phyloP scores from a whole-genome alignment of 768 basidiomycete genomes.

The Thelephora aurantiotincta region DNA sequence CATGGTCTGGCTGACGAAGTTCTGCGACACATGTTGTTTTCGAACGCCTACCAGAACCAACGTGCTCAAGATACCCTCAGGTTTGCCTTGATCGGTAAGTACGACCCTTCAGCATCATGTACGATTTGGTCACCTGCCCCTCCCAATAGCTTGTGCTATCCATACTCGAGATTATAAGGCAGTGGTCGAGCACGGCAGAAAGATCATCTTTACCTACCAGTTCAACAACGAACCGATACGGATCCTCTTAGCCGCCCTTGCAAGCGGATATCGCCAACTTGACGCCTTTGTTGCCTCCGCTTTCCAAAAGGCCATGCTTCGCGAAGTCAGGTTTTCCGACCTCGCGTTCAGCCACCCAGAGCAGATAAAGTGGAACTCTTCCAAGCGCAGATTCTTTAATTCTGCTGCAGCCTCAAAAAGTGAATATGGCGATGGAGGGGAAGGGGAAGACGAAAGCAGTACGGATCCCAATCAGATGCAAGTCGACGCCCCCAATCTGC shows the following conservation, averaged over 20 bases:
- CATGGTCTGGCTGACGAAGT: constrained; percentile 61
- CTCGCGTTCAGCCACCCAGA: constrained; percentile 50
- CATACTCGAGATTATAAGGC: constrained; percentile 35
- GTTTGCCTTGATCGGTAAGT: constrained; percentile 62
- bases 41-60: constrained; percentile 55
- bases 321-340: constrained; percentile 65
- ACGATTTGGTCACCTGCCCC: background rate
- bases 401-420: constrained; percentile 22
- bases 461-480: constrained; percentile 9
- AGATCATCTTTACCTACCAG: constrained; percentile 61
- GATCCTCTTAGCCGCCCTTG: constrained; percentile 59
- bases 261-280: constrained; percentile 53
- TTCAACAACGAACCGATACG: constrained; percentile 82
- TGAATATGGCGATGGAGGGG: constrained; percentile 24
- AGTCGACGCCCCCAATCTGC: constrained; percentile 23
- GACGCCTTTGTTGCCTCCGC: constrained; percentile 65
- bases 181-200: constrained; percentile 65
- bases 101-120: background rate
- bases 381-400: constrained; percentile 43
- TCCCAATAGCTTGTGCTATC: constrained; percentile 55
- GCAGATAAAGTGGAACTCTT: constrained; percentile 42
- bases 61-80: constrained; percentile 58
- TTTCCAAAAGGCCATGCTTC: constrained; percentile 71
- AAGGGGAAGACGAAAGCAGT: constrained; percentile 27
- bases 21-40: constrained; percentile 57